Evolutionary conservation across 768 basidiomycete species (phyloP).

Genomic region (Melanogaster broomeanus): DNA sequence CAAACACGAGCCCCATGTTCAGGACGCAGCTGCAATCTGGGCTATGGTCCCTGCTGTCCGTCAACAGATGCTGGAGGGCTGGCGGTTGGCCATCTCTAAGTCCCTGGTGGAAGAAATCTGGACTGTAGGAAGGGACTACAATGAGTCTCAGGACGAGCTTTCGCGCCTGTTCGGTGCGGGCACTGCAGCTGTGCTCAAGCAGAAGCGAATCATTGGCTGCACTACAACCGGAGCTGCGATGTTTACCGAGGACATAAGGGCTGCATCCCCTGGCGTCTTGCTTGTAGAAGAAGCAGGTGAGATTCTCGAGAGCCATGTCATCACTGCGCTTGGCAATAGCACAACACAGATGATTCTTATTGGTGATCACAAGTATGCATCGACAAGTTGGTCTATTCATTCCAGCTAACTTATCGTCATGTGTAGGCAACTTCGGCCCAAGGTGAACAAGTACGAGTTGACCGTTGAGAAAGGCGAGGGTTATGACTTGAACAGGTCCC

Average conservation of each 20-base stretch:
- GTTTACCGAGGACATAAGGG: constrained; percentile 48
- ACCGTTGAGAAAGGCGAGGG: constrained; percentile 71
- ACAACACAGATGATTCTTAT: constrained; percentile 63
- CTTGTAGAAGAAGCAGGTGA: constrained; percentile 77
- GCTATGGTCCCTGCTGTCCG: constrained; percentile 32
- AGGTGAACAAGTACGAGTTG: constrained; percentile 63
- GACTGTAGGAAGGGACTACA: constrained; percentile 38
- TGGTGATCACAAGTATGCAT: constrained; percentile 70
- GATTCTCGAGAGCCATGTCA: constrained; percentile 65
- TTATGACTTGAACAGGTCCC: constrained; percentile 63
- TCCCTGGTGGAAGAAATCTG: constrained; percentile 38
- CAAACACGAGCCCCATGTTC: constrained; percentile 22
- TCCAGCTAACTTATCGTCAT: background rate
- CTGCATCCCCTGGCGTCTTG: constrained; percentile 50
- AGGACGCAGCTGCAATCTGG: constrained; percentile 37
- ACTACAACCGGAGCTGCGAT: constrained; percentile 74
- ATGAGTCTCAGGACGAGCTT: constrained; percentile 38
- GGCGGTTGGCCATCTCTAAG: constrained; percentile 37
- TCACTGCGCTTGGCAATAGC: constrained; percentile 52
- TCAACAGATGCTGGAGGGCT: constrained; percentile 26
- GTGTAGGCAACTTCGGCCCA: constrained; percentile 67
- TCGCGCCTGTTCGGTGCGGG: constrained; percentile 37
- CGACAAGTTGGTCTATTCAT: background rate
- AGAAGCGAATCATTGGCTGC: constrained; percentile 62
- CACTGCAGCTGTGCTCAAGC: constrained; percentile 35